A percentile compares a stretch with the other conserved stretches of the same genome.
phyloP scores from a whole-genome alignment of 1,284 basidiomycete genomes.

The Hypsizygus ulmarius region DNA sequence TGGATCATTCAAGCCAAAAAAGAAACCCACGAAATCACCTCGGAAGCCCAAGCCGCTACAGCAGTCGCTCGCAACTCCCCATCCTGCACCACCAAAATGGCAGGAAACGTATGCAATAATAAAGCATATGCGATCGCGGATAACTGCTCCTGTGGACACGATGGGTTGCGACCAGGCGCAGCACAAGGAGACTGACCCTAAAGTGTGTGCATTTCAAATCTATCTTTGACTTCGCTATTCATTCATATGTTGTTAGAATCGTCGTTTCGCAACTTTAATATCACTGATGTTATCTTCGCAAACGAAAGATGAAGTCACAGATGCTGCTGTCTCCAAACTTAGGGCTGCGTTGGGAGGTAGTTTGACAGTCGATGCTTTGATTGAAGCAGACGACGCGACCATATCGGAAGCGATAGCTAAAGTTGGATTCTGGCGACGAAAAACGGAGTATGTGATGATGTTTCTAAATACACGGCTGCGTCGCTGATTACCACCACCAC shows the following conservation, averaged over 20 bases:
- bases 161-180: slow-evolving; percentile 85
- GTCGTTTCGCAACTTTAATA: slow-evolving; percentile 82
- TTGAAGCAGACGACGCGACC: slow-evolving; percentile 58
- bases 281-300: slow-evolving; percentile 96
- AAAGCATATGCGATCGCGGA: slow-evolving; percentile 70
- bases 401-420: slow-evolving; percentile 81
- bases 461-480: background rate
- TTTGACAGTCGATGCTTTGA: slow-evolving; percentile 71
- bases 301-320: slow-evolving; percentile 91
- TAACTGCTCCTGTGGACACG: slow-evolving; percentile 85
- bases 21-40: slow-evolving; percentile 22
- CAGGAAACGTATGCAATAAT: slow-evolving; percentile 74
- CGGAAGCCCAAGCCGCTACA: slow-evolving; percentile 42
- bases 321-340: slow-evolving; percentile 79
- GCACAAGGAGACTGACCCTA: slow-evolving; percentile 58
- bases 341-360: slow-evolving; percentile 74
- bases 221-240: slow-evolving; percentile 4
- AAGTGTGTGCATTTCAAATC: slow-evolving; percentile 40
- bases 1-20: slow-evolving; percentile 18
- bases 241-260: slow-evolving; percentile 46
- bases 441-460: slow-evolving; percentile 60
- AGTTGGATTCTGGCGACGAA: slow-evolving; percentile 92
- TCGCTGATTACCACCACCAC: background rate
- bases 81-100: slow-evolving; percentile 76
- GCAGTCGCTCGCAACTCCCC: slow-evolving; percentile 60